Conservation (phyloP, 495 filamentous ascomycete genomes). For the Hypoxylon perforatum region DNA sequence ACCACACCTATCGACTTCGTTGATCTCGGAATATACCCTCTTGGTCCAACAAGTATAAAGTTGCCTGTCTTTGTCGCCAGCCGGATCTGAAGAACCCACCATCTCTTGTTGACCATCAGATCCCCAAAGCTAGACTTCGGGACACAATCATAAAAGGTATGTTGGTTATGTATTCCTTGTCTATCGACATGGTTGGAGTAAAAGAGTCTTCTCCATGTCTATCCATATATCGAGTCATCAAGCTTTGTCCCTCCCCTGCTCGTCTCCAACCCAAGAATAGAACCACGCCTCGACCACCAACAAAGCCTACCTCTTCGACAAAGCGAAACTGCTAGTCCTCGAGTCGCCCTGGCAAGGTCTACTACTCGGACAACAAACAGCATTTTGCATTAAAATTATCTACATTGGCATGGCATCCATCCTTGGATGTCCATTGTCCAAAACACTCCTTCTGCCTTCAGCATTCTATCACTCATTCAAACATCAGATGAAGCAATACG, state of each 20-base stretch:
- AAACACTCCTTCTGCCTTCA: constrained; percentile 1
- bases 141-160: constrained; percentile 23
- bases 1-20: constrained; percentile 37
- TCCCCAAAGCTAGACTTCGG: neutral
- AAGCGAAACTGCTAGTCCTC: constrained; percentile 3
- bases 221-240: neutral
- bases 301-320: constrained; percentile 30
- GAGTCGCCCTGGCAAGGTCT: neutral
- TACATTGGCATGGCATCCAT: neutral
- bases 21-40: constrained; percentile 19
- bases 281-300: constrained; percentile 14
- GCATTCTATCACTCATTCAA: constrained; percentile 27
- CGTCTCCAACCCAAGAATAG: constrained; percentile 2
- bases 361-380: constrained; percentile 3
- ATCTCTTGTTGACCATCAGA: neutral
- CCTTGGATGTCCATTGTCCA: constrained; percentile 1
- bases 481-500: constrained; percentile 5
- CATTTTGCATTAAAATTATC: constrained; percentile 14
- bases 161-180: constrained; percentile 13
- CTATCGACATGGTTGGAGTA: constrained; percentile 1
- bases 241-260: constrained; percentile 16
- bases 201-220: neutral
- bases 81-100: constrained; percentile 48
- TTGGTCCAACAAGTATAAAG: constrained; percentile 24
- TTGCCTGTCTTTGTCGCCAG: constrained; percentile 39